Base-by-base conservation (phyloP, 2,329 filamentous ascomycete genomes). In the Colletotrichum navitas region DNA sequence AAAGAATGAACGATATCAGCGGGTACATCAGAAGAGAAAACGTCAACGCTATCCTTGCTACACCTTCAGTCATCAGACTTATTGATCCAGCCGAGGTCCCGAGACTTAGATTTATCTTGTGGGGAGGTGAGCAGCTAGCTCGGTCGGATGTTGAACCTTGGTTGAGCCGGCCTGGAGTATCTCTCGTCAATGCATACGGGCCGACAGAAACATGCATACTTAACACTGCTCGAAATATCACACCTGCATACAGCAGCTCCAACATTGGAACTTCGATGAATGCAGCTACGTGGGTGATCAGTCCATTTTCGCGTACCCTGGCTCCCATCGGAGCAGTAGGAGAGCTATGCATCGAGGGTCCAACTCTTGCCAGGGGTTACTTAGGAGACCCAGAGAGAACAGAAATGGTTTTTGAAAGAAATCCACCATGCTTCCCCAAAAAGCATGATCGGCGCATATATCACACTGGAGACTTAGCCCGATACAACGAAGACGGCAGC, bases 41-140 rank as follows among this genome's bases (percentile, higher is more conserved):
- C 18, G 85, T 85, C 36, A 87, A 84, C 52, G 85, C 84, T 80
- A 85, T 85, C 4, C 84, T 87, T 73, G 83, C 90, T 71, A 91
- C 90, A 0, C 87, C 89, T 0, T 60, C 67, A 6, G 60, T 70
- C 32, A 55, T 43, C 18, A 61, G 54, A 16, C 62, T 70, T 1
- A 14, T 70, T 45, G 18, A 11, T 1, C 67, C 67, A 3, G 54
- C 60, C n/a, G 47, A 60, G 10, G 61, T 66, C 14, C 67, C 67
- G 7, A 66, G 45, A 8, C 54, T 70, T 10, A 66, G 41, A 11
- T 26, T 56, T n/a, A 18, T 70, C 21, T 61, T 47, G 45, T 61
- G 1, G 62, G 36, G n/a, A 14, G 67, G 67, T 18, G 67, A 70
- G 47, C 61, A 62, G 43, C 6, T 45, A 7, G 21, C 18, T 18